Evolutionary conservation across 257 asterid genomes (phyloP), one percentile per base, ranked within the genome.

Genomic region (Solanum clarkiae): DNA sequence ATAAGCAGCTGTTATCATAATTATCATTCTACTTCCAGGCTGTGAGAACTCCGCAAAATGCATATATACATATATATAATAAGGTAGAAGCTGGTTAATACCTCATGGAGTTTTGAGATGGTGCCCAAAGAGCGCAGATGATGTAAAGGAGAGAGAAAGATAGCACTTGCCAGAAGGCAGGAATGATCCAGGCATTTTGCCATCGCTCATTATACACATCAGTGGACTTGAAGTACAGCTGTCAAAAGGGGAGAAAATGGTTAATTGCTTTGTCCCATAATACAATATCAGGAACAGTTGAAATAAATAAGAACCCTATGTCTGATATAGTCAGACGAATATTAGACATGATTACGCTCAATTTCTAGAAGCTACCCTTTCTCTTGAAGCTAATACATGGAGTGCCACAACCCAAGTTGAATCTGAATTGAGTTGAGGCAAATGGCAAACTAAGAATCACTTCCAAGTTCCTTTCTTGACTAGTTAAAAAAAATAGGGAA

Each of bases 101-200:
- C 99, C 99, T 62, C 94, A 79, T 96, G 72, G 99, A 93, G 89
- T 88, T 96, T 87, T 94, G 98, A 44, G 99, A 94, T 74, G 98
- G 99, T 6, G 98, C 98, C 99, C 98, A 95, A 69, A 96, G 98
- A 86, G 95, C 94, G 85, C 99, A 95, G 86, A 96, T 94, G 90
- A 96, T 91, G 14, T 98, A 94, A 83, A 96, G 90, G 85, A 96
- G 94, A 77, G 96, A 93, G 93, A 95, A 94, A 40, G 99, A 95
- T 89, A 94, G 84, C 66, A 96, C 97, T 85, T 95, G 97, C 99
- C 99, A 96, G 88, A 96, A 95, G 86, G 97, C 99, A 69, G 98
- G 96, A 87, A 96, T 94, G 89, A 96, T 90, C 99, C 99, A 96
- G 59, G 98, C 99, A 84, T 92, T 96, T 89, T 88, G 94, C 99